Base-by-base conservation (phyloP, 2,329 filamentous ascomycete genomes). In the Paraphoma chrysanthemicola region DNA sequence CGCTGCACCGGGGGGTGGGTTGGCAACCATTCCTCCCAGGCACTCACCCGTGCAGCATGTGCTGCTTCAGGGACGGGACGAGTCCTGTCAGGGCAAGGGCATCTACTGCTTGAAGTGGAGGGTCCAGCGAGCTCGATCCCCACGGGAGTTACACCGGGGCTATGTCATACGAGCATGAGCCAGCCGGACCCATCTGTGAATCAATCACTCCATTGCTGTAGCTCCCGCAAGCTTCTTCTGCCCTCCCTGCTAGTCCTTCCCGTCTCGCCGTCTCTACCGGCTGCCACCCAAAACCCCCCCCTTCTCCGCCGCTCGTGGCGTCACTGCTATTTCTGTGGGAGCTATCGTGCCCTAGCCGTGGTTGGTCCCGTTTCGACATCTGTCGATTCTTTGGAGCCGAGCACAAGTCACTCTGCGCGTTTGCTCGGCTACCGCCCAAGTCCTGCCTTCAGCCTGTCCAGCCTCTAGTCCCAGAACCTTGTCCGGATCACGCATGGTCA, bases 91-190 rank as follows among this genome's bases (percentile, higher is more conserved):
- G 51, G 62, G 59, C 58, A 63, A 64, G 56, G 52, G 53, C 48
- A 52, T 43, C 54, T n/a, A 55, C 51, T 57, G 50, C 58, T 63
- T 57, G 56, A 63, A 64, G 55, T 55, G 56, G 64, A 59, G 62
- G 56, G 63, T 67, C 64, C 68, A 66, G 61, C 66, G 63, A 69
- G 66, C 66, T 70, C 66, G 61, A 66, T 70, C 64, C 64, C 68
- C 68, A 72, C 67, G 67, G 67, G 67, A 74, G 73, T 75, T 72
- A 71, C 71, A 73, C 70, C 59, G 71, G 71, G 72, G 72, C 74
- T 70, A 75, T 76, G 72, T 72, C 72, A 76, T 72, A 75, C 72
- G 72, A 74, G 69, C 68, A 65, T 60, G 66, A 68, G 66, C 70
- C 67, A 69, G 59, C 65, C 51, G 59, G 58, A 62, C 56, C 64